A percentile compares a stretch with the other conserved stretches of the same genome.
Evolutionary conservation across 2,329 filamentous ascomycete genomes (phyloP).

Genomic region (Cladobotryum mycophilum): DNA sequence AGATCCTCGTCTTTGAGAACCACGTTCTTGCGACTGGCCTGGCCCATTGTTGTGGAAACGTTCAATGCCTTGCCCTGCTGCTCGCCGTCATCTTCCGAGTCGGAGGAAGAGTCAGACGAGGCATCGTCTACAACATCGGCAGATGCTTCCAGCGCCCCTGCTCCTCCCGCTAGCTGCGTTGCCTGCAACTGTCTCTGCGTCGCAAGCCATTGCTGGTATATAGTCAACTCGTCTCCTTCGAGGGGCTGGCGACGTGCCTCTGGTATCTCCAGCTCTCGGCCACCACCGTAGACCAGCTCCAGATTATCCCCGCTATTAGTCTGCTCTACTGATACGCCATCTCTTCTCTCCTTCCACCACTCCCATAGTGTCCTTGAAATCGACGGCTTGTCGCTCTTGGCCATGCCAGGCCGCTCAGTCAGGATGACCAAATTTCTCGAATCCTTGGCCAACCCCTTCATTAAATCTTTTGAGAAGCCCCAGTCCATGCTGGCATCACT

Average conservation of each 20-base stretch:
- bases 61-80: constrained; percentile 90
- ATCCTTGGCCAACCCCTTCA: constrained; percentile 69
- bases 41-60: constrained; percentile 75
- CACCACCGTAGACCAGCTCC: constrained; percentile 61
- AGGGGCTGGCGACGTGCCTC: constrained; percentile 60
- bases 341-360: constrained; percentile 64
- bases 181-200: constrained; percentile 83
- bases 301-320: constrained; percentile 49
- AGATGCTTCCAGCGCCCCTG: constrained; percentile 60
- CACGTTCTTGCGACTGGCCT: constrained; percentile 78
- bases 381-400: constrained; percentile 39
- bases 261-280: constrained; percentile 53
- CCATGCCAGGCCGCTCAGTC: constrained; percentile 62
- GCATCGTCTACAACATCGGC: constrained; percentile 75
- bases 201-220: constrained; percentile 90
- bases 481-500: constrained; percentile 88
- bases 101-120: constrained; percentile 77
- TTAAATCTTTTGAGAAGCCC: constrained; percentile 82
- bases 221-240: constrained; percentile 65
- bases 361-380: constrained; percentile 74
- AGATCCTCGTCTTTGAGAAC: constrained; percentile 84
- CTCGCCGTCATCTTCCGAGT: constrained; percentile 82
- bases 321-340: constrained; percentile 56
- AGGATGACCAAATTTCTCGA: constrained; percentile 78
- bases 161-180: constrained; percentile 64